Evolutionary conservation across 2,329 filamentous ascomycete species (phyloP), one percentile per base, ranked within the genome.

Genomic region (Triangularia setosa): DNA sequence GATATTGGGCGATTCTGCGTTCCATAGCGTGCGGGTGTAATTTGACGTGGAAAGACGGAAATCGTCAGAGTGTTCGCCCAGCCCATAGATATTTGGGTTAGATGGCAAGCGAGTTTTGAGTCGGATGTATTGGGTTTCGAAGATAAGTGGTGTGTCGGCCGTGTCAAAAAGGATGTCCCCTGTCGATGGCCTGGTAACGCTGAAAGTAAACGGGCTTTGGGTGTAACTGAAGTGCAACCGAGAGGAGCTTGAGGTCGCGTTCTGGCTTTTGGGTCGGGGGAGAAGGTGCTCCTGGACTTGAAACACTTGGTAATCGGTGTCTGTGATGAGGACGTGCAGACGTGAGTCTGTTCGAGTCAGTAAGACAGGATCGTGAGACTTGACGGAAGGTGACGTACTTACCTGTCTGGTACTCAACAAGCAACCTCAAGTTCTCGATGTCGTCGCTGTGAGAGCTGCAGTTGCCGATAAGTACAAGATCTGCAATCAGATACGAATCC

Each of bases 381-480:
- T 7, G n/a, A 27, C 65, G 53, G 7, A 14, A 4, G 12, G 18
- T 8, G 52, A 18, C 23, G 25, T 55, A 16, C 56, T 60, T 52
- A 74, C 73, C 70, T 5, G 72, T 75, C 61, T 77, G 72, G 40
- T 75, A 75, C 40, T 73, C 72, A n/a, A 76, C 74, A 2, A 68
- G 63, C 23, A 77, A 61, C 44, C 66, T 71, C 23, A 77, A 66
- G 33, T 70, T 69, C n/a, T 87, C 81, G 33, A 95, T 79, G 72
- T 96, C 92, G 2, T 81, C 87, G 0, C 91, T 90, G 68, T 93
- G 94, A 18, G 85, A 83, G 75, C 93, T 90, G 78, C 91, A 94
- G 4, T 87, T 81, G 11, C 79, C 71, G 0, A 90, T 90, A 4
- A 95, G 81, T 1, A 75, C 81, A 44, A 96, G 79, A 67, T 89